phyloP scores from a whole-genome alignment of 2,329 filamentous ascomycete species.

The Colletotrichum plurivorum region DNA sequence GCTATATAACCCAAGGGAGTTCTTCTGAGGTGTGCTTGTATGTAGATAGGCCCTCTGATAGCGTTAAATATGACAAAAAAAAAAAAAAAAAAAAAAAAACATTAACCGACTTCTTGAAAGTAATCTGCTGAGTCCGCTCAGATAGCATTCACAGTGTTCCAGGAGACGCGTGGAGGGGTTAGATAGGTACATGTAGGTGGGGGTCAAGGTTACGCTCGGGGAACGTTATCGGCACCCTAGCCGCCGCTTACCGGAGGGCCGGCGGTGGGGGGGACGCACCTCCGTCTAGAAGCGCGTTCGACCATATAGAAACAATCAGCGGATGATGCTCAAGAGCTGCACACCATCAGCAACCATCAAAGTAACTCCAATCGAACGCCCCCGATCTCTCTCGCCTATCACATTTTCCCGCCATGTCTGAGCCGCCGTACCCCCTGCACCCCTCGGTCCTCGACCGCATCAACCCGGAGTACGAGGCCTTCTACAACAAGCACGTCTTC shows the following conservation, averaged over 20 bases:
- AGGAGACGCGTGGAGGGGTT: not conserved
- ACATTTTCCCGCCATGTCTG: constrained; percentile 48
- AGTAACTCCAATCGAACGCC: not conserved
- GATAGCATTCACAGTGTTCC: not conserved
- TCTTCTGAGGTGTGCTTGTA: no score
- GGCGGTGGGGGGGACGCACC: not conserved
- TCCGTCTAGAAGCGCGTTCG: not conserved
- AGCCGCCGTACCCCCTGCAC: constrained; percentile 39
- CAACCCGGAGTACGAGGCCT: constrained; percentile 64
- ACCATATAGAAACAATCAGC: not conserved
- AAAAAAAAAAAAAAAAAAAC: no score
- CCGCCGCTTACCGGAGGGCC: constrained; percentile 11
- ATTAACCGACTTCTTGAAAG: not conserved
- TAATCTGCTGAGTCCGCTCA: not conserved
- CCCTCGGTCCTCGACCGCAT: constrained; percentile 52
- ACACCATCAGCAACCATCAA: not conserved
- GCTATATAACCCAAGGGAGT: no score
- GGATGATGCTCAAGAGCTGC: not conserved
- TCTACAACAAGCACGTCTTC: constrained; percentile 66
- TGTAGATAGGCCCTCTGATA: no score
- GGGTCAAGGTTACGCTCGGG: constrained; percentile 15
- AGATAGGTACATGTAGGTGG: constrained; percentile 5
- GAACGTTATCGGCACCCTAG: constrained; percentile 16
- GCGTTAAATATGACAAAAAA: no score
- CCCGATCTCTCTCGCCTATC: not conserved